Conservation (phyloP, 371 early-diverging fungal species). For the Rhizomucor pusillus region DNA sequence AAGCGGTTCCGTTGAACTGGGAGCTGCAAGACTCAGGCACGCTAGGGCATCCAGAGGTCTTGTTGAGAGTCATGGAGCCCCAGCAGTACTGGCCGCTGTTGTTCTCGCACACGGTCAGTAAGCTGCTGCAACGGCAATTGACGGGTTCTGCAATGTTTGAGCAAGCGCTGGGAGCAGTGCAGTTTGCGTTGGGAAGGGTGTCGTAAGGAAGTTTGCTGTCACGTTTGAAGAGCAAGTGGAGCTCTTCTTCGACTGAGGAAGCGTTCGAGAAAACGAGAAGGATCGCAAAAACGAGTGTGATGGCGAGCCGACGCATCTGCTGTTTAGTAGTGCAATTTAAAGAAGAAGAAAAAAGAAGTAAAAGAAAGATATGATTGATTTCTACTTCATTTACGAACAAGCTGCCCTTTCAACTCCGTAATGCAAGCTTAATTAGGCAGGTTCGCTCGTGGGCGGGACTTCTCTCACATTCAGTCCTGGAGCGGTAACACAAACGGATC, state of each 20-base stretch:
- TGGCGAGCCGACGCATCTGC: conserved; percentile 1
- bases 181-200: conserved; percentile 28
- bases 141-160: conserved; percentile 23
- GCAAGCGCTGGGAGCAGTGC: conserved; percentile 28
- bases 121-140: conserved; percentile 34
- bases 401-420: not conserved
- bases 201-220: conserved; percentile 36
- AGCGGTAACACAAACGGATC: not conserved
- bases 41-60: conserved; percentile 25
- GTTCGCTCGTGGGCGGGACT: conserved; percentile 1
- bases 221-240: conserved; percentile 28
- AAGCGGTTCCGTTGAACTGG: conserved; percentile 20
- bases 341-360: conserved; percentile 6
- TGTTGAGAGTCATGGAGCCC: conserved; percentile 33
- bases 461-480: not conserved
- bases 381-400: not conserved
- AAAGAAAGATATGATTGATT: conserved; percentile 7
- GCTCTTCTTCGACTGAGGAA: not conserved
- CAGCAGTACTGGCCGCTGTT: conserved; percentile 32
- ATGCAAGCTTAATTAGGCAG: conserved; percentile 4
- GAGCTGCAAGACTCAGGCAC: conserved; percentile 28
- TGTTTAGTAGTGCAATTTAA: conserved; percentile 6
- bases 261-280: conserved; percentile 5
- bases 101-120: conserved; percentile 31
- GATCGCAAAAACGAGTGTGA: conserved; percentile 7